Conservation (phyloP, 2,329 filamentous ascomycete species). For the Xylariaceae sp. region DNA sequence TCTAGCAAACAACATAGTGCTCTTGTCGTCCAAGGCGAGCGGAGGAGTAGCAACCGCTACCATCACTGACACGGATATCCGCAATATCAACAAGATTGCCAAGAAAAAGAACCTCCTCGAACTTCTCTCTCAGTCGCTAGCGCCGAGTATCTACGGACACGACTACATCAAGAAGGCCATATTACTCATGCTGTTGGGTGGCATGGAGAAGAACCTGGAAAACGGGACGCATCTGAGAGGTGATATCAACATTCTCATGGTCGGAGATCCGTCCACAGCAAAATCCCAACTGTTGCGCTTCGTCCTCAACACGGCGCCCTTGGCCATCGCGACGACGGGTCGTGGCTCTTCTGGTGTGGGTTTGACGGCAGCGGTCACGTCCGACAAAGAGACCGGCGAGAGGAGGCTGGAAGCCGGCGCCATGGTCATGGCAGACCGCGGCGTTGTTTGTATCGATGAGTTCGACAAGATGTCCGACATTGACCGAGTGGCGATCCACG, state of each 20-base stretch:
- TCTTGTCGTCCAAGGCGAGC: slow-evolving; percentile 92
- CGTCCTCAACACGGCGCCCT: slow-evolving; percentile 90
- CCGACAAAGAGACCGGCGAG: slow-evolving; percentile 96
- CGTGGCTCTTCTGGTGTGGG: slow-evolving; percentile 95
- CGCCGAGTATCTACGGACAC: slow-evolving; percentile 94
- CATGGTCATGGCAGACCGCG: slow-evolving; percentile 96
- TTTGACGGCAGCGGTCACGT: slow-evolving; percentile 92
- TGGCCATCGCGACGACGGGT: slow-evolving; percentile 95
- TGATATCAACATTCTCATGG: slow-evolving; percentile 99
- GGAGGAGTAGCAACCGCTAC: slow-evolving; percentile 86
- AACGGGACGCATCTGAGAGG: slow-evolving; percentile 97
- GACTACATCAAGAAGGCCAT: slow-evolving; percentile 98
- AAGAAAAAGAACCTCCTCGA: slow-evolving; percentile 95
- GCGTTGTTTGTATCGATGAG: slow-evolving; percentile 97
- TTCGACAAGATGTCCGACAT: slow-evolving; percentile 99
- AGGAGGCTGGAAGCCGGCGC: slow-evolving; percentile 91
- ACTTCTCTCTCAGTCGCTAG: slow-evolving; percentile 85
- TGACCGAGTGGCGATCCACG: slow-evolving; percentile 95
- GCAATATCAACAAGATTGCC: slow-evolving; percentile 95
- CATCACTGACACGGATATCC: slow-evolving; percentile 94
- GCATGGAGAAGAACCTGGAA: slow-evolving; percentile 97
- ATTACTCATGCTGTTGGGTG: slow-evolving; percentile 86
- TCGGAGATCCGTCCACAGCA: slow-evolving; percentile 94
- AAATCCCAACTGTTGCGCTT: slow-evolving; percentile 98
- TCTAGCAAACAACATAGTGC: slow-evolving; percentile 88